Evolutionary conservation across 2,329 filamentous ascomycete species (phyloP).

Genomic region (Alternaria conjuncta): DNA sequence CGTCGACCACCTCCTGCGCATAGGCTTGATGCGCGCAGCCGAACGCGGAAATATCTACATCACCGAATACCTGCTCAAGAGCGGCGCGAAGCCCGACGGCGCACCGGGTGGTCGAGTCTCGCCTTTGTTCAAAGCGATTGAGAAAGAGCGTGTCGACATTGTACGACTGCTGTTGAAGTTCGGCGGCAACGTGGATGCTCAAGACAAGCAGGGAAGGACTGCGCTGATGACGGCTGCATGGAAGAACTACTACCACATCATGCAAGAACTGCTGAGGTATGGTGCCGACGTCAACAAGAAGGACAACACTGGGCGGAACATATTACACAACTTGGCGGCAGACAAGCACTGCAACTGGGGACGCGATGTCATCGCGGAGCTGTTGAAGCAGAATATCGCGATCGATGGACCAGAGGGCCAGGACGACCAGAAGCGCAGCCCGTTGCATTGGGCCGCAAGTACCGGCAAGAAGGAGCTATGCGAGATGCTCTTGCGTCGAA

Average conservation of each 20-base stretch:
- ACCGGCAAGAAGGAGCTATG: constrained; percentile 61
- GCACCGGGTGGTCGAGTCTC: constrained; percentile 37
- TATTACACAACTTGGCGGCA: constrained; percentile 47
- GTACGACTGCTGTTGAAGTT: constrained; percentile 41
- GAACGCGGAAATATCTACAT: constrained; percentile 40
- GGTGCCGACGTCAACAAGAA: constrained; percentile 50
- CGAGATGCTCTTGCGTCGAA: constrained; percentile 53
- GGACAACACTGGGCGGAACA: constrained; percentile 42
- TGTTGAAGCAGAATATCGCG: constrained; percentile 49
- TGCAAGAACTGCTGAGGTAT: constrained; percentile 44
- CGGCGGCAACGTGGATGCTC: constrained; percentile 42
- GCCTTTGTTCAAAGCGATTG: constrained; percentile 42
- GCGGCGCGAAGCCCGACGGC: constrained; percentile 44
- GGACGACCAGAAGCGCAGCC: constrained; percentile 58
- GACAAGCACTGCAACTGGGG: constrained; percentile 57
- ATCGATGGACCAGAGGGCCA: constrained; percentile 50
- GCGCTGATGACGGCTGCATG: constrained; percentile 48
- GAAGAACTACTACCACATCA: constrained; percentile 44
- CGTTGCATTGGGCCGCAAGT: constrained; percentile 65
- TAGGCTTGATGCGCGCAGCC: constrained; percentile 44
- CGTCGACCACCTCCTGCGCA: constrained; percentile 45
- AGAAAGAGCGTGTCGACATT: constrained; percentile 38
- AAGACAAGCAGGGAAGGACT: constrained; percentile 46
- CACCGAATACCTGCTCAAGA: constrained; percentile 41
- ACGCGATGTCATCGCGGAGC: constrained; percentile 51